Percentiles rank a stretch among this genome's conserved stretches.
phyloP scores from a whole-genome alignment of 164 flowering plant species.

The Malania oleifera region DNA sequence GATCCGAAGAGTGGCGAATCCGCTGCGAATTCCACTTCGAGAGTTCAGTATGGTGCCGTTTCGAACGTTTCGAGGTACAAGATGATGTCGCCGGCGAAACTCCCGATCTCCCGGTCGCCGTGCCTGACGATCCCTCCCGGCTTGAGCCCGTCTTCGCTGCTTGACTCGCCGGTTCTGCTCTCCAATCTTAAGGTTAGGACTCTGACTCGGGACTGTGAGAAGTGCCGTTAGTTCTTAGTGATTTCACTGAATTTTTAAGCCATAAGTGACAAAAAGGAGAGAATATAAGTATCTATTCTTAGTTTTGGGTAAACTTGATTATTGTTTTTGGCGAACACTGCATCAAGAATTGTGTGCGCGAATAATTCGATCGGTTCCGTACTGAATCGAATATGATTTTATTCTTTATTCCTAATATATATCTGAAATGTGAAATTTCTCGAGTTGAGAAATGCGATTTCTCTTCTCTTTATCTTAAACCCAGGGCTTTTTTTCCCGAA shows the following conservation, averaged over 20 bases:
- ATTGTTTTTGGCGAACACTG: too few species aligned
- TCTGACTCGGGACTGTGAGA: too few species aligned
- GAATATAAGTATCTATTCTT: too few species aligned
- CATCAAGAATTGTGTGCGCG: too few species aligned
- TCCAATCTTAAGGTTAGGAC: not conserved
- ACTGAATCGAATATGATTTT: too few species aligned
- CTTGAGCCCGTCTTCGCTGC: not conserved
- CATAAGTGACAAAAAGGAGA: not conserved
- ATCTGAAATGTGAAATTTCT: too few species aligned
- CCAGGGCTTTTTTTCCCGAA: too few species aligned
- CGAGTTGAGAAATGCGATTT: too few species aligned
- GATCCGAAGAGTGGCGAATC: not conserved
- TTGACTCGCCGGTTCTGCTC: not conserved
- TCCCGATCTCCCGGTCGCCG: conserved; percentile 1
- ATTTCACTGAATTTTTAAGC: not conserved
- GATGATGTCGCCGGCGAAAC: not conserved
- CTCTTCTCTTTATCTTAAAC: too few species aligned
- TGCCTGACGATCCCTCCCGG: conserved; percentile 1
- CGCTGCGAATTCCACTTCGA: not conserved
- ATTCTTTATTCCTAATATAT: too few species aligned
- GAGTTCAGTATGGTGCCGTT: not conserved
- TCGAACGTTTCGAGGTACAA: not conserved
- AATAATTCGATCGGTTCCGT: too few species aligned
- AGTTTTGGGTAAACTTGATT: too few species aligned
- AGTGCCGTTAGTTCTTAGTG: not conserved